Percentiles rank a stretch among this genome's conserved stretches.
These are phyloP conservation scores for Candida sphagnicola DNA, from an alignment of 805 yeast genomes.

Conservation along the genomic window DNA sequence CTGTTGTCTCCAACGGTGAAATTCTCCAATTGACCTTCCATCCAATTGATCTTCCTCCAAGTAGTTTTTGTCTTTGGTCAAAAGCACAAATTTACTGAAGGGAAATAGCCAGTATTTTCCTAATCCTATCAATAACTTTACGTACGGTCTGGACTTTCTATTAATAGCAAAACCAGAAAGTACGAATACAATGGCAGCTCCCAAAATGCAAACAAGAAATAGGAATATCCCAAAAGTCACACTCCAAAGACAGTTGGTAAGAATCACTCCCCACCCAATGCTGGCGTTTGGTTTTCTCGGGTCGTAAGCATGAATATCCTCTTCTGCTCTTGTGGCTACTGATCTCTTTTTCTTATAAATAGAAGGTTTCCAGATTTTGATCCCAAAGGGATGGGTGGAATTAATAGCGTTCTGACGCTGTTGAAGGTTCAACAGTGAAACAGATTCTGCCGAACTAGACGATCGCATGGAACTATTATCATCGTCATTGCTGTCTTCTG, in stretches of 20 bases:
- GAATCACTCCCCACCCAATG: conserved; percentile 56
- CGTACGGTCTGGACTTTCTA: conserved; percentile 58
- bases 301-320: conserved; percentile 82
- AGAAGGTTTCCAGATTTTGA: conserved; percentile 98
- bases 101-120: conserved; percentile 78
- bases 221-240: conserved; percentile 66
- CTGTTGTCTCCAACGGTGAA: conserved; percentile 79
- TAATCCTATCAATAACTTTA: conserved; percentile 53
- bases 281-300: conserved; percentile 41
- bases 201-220: conserved; percentile 46
- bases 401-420: conserved; percentile 96
- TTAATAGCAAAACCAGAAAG: conserved; percentile 38
- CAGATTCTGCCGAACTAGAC: conserved; percentile 41
- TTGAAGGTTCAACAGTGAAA: conserved; percentile 81
- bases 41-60: conserved; percentile 83
- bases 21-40: conserved; percentile 81
- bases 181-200: conserved; percentile 44
- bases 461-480: conserved; percentile 26
- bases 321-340: conserved; percentile 86
- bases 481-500: conserved; percentile 2
- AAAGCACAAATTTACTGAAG: conserved; percentile 83
- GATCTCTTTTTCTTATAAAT: conserved; percentile 89
- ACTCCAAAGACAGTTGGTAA: conserved; percentile 74
- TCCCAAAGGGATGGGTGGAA: conserved; percentile 96
- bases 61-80: conserved; percentile 76